Evolutionary conservation across 768 basidiomycete species (phyloP).

Genomic region (Leccinum incarnatum): DNA sequence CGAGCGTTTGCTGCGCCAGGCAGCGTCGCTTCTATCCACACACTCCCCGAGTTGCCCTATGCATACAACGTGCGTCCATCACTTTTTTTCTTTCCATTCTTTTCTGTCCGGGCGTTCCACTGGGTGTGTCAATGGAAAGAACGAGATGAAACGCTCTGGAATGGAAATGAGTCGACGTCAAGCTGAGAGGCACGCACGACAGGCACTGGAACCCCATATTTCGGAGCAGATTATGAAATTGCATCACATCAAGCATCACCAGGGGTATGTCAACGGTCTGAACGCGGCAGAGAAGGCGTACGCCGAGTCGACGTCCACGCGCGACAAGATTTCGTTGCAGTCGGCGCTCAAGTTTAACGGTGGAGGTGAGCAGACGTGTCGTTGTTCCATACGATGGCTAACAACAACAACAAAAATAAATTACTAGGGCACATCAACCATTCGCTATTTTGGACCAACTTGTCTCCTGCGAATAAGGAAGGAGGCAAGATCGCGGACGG

Average conservation of each 20-base stretch:
- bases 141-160: background rate
- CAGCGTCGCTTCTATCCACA: constrained; percentile 53
- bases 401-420: background rate
- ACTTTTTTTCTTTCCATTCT: background rate
- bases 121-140: background rate
- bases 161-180: background rate
- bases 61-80: constrained; percentile 61
- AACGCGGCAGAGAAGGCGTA: constrained; percentile 92
- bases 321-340: constrained; percentile 81
- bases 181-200: background rate
- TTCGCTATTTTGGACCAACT: constrained; percentile 96
- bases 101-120: background rate
- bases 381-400: background rate
- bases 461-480: constrained; percentile 65
- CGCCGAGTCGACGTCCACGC: constrained; percentile 58
- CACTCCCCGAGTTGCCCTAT: constrained; percentile 79
- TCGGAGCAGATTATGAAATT: constrained; percentile 90
- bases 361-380: constrained; percentile 54
- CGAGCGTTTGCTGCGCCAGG: constrained; percentile 46
- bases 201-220: constrained; percentile 93
- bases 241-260: constrained; percentile 90
- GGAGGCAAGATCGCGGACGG: constrained; percentile 68
- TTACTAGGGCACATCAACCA: constrained; percentile 83
- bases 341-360: constrained; percentile 96
- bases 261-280: constrained; percentile 91